Base-by-base conservation (phyloP, 1,139 yeast species). In the Blastobotrys ciferrii region DNA sequence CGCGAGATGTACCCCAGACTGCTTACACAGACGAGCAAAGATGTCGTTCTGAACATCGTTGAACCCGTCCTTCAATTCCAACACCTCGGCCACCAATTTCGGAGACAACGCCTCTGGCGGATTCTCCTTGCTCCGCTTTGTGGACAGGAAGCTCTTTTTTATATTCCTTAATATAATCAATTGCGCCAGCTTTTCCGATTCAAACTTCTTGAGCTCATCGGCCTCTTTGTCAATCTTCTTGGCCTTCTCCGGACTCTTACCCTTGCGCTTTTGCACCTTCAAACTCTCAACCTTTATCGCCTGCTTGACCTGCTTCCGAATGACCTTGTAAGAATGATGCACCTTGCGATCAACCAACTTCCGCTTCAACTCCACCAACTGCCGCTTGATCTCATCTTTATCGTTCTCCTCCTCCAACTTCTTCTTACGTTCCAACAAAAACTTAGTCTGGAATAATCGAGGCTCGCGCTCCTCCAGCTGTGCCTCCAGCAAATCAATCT, bases 11-110 rank as follows among this genome's bases (percentile, higher is more conserved):
- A 82, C 66, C 5, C 70, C 68, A 49, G 78, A 78, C 49, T 73
- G 72, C 58, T 85, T 85, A 77, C 84, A 79, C 14, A 84, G 53
- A 49, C 74, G 76, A 2, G 88, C 82, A 17, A 80, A 70, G 53
- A 77, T 56, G 38, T 54, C 54, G 38, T 50, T 49, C 18, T 52
- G 48, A n/a, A 47, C 44, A 13, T 41, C 36, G 28, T 32, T 31
- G 14, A 20, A 42, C 25, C 28, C 40, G 17, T 36, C 32, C n/a
- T 43, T 47, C 35, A 38, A 37, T 19, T 43, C 50, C 19, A 44
- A 31, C 12, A 32, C 35, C 6, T 41, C 23, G 31, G 35, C 31
- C 13, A 47, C 40, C 31, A 44, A n/a, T 12, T 28, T 32, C n/a
- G 39, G 12, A 11, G 50, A 44, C 19, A 62, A 46, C 28, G 50